phyloP scores from a whole-genome alignment of 2,329 filamentous ascomycete genomes.

The Atkinsonella texensis region DNA sequence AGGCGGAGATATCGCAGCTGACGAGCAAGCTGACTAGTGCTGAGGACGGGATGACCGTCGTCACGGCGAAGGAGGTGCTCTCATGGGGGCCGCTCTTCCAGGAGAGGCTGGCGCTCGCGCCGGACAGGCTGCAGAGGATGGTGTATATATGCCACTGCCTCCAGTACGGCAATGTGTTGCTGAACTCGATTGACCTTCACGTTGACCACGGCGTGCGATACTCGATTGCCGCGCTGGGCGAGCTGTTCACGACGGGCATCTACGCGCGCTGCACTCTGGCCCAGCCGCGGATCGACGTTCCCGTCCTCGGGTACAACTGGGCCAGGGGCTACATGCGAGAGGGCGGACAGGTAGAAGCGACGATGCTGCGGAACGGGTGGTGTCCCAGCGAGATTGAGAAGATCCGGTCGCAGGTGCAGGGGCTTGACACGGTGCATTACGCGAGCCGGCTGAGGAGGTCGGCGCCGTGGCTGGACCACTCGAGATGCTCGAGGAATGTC shows the following conservation, averaged over 20 bases:
- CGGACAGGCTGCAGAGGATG: constrained; percentile 8
- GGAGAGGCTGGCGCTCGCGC: constrained; percentile 6
- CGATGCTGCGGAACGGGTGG: constrained; percentile 19
- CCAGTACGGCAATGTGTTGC: constrained; percentile 8
- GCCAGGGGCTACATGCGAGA: constrained; percentile 8
- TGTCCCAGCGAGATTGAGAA: constrained; percentile 20
- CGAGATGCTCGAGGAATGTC: constrained; percentile 12
- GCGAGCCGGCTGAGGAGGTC: constrained; percentile 11
- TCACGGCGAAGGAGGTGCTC: constrained; percentile 5
- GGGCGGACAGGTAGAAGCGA: constrained; percentile 11
- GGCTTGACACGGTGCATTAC: constrained; percentile 14
- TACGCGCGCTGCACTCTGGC: background rate
- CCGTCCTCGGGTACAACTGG: constrained; percentile 11
- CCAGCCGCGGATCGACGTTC: constrained; percentile 7
- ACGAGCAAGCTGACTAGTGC: constrained; percentile 7
- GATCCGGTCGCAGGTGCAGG: constrained; percentile 12
- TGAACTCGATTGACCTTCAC: constrained; percentile 8
- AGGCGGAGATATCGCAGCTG: constrained; percentile 8
- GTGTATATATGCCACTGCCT: constrained; percentile 12
- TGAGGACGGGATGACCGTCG: background rate
- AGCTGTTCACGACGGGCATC: constrained; percentile 12
- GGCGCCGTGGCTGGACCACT: constrained; percentile 11
- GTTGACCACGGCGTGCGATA: constrained; percentile 15
- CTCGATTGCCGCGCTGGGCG: constrained; percentile 17
- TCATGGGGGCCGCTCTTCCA: constrained; percentile 1